phyloP scores from a whole-genome alignment of 352 stramenopile species.

The Aphanomyces cochlioides region DNA sequence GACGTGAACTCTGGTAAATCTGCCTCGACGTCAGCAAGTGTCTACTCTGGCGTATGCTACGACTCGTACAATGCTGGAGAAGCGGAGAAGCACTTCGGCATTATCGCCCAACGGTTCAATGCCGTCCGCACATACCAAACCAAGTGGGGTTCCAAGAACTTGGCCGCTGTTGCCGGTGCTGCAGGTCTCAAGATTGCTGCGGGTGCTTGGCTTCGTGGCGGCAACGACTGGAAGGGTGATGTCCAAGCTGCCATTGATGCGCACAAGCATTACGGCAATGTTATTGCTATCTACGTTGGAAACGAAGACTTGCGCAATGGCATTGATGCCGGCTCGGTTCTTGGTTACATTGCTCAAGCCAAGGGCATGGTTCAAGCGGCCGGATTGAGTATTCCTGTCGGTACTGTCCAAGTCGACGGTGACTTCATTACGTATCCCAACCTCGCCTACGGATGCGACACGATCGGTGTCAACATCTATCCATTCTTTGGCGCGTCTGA shows the following conservation, averaged over 20 bases:
- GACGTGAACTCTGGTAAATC: not conserved
- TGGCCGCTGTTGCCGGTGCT: conserved; percentile 51
- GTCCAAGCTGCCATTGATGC: conserved; percentile 39
- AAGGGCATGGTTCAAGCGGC: conserved; percentile 33
- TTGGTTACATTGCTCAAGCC: conserved; percentile 37
- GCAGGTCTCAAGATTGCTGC: conserved; percentile 50
- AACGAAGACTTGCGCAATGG: conserved; percentile 46
- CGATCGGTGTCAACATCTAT: conserved; percentile 65
- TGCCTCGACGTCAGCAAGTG: too few species aligned
- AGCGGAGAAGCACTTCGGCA: conserved; percentile 19
- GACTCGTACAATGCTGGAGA: conserved; percentile 20
- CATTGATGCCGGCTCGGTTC: conserved; percentile 32
- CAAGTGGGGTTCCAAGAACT: conserved; percentile 36
- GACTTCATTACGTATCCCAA: conserved; percentile 43
- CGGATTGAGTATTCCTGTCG: conserved; percentile 35
- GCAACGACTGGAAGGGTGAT: conserved; percentile 38
- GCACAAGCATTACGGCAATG: conserved; percentile 33
- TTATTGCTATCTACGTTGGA: conserved; percentile 43
- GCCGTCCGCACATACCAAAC: conserved; percentile 68
- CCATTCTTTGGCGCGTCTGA: conserved; percentile 51
- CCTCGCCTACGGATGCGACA: conserved; percentile 34
- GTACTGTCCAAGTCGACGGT: conserved; percentile 58
- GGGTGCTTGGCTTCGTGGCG: conserved; percentile 47
- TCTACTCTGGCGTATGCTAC: conserved; percentile 17
- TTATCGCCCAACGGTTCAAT: conserved; percentile 38